Conservation (phyloP, 2,329 filamentous ascomycete species). For the Fusarium buxicola region DNA sequence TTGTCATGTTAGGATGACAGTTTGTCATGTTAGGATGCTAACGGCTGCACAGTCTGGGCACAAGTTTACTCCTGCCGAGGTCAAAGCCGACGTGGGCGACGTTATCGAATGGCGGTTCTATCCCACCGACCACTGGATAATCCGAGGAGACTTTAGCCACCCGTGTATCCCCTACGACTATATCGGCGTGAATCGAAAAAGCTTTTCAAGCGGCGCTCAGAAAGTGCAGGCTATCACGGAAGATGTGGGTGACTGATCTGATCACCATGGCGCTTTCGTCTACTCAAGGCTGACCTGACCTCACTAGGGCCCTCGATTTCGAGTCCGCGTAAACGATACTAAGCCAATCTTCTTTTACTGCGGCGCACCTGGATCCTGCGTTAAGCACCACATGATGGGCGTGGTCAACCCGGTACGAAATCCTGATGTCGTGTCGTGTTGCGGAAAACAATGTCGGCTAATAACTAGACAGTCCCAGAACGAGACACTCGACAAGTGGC, state of each 20-base stretch:
- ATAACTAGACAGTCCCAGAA: slow-evolving; percentile 56
- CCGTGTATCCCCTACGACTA: slow-evolving; percentile 74
- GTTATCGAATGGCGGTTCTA: slow-evolving; percentile 70
- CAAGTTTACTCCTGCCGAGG: slow-evolving; percentile 48
- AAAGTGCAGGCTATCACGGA: slow-evolving; percentile 59
- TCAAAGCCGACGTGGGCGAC: slow-evolving; percentile 58
- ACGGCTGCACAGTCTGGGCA: slow-evolving; percentile 43
- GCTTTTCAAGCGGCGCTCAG: slow-evolving; percentile 66
- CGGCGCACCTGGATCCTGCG: slow-evolving; percentile 74
- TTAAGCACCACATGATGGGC: slow-evolving; percentile 76
- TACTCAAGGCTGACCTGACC: slow-evolving; percentile 25
- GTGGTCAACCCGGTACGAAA: slow-evolving; percentile 74
- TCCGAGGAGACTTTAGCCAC: slow-evolving; percentile 66
- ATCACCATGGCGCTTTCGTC: background rate
- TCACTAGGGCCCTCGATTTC: slow-evolving; percentile 55
- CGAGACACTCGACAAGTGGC: slow-evolving; percentile 61
- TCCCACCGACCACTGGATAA: slow-evolving; percentile 72
- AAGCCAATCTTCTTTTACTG: slow-evolving; percentile 78
- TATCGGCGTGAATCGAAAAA: slow-evolving; percentile 58
- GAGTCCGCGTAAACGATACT: slow-evolving; percentile 67
- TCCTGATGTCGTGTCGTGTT: background rate
- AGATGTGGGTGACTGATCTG: slow-evolving; percentile 52
- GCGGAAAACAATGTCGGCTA: background rate
- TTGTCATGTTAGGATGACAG: background rate
- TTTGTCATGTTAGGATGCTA: background rate